phyloP scores from a whole-genome alignment of 2,329 filamentous ascomycete genomes.

The Alternaria triticina region DNA sequence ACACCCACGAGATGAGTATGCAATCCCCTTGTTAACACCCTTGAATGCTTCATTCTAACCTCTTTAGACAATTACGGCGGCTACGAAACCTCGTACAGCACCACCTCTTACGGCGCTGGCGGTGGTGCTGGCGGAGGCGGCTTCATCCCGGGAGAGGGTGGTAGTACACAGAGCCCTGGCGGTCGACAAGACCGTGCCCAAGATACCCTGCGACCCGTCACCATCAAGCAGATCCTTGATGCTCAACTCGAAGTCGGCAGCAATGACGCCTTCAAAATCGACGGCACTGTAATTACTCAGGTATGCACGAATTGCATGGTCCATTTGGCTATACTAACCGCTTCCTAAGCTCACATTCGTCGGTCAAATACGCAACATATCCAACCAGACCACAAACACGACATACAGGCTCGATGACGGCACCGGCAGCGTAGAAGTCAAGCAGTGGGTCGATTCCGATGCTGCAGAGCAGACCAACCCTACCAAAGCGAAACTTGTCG shows the following conservation, averaged over 20 bases:
- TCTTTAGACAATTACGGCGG: constrained; percentile 36
- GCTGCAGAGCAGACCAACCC: constrained; percentile 54
- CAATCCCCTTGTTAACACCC: not conserved
- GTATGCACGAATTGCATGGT: constrained; percentile 36
- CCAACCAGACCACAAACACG: constrained; percentile 85
- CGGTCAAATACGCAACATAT: constrained; percentile 87
- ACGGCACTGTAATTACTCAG: constrained; percentile 72
- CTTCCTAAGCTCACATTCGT: constrained; percentile 76
- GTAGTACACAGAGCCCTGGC: constrained; percentile 54
- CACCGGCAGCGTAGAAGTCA: constrained; percentile 89
- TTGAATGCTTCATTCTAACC: constrained; percentile 11
- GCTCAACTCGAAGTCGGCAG: constrained; percentile 67
- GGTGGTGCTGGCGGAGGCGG: constrained; percentile 64
- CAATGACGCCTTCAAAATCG: constrained; percentile 74
- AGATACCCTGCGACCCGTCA: constrained; percentile 90
- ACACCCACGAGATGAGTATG: constrained; percentile 29
- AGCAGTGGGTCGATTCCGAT: constrained; percentile 79
- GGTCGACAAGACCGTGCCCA: constrained; percentile 66
- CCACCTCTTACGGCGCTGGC: constrained; percentile 62
- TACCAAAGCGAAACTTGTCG: constrained; percentile 62
- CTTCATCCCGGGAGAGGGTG: constrained; percentile 63
- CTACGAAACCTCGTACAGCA: constrained; percentile 55
- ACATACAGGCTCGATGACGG: constrained; percentile 95
- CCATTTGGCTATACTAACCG: constrained; percentile 11
- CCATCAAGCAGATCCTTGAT: constrained; percentile 91